Base-by-base conservation (phyloP, 768 basidiomycete genomes). In the Scleroderma citrinum region DNA sequence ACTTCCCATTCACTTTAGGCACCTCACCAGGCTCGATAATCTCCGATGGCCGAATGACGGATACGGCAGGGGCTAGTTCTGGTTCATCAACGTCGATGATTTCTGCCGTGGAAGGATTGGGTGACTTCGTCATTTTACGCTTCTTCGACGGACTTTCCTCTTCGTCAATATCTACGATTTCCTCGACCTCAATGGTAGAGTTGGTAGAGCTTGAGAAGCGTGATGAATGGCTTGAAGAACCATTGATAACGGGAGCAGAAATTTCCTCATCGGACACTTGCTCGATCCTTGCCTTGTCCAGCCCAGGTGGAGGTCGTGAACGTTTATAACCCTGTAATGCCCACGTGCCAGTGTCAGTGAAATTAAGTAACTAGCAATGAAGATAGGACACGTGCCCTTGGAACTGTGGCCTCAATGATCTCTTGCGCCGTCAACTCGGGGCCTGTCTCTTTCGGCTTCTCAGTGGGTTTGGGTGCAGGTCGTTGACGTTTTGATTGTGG, bases 351-450 rank as follows among this genome's bases (percentile, higher is more conserved):
- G 23, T 8, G 36, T 44, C 14, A 51, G 52, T 50, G 21, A 31
- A 39, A 46, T 57, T 19, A 58, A 49, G 19, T 38, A 47, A 24
- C 17, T n/a, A n/a, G n/a, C n/a, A n/a, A 42, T 7, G 3, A 13
- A 14, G 34, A n/a, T 48, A 43, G 52, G 36, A 17, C 23, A 65
- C 76, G 50, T 50, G 81, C 82, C 74, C 81, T 86, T 13, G 87
- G 87, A 12, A 89, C 59, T 2, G 87, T 88, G 3, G 86, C 85
- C 65, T 87, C 85, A 39, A 90, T 84, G 44, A 87, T 83, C 32
- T 78, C 79, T 53, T 85, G 84, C 2, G 82, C 76, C 31, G 81
- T 78, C 43, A 71, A 21, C 47, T 63, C 62, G 2, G 55, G 53
- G 23, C 60, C 64, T 50, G 52, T 64, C 52, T 59, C 65, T 46